Base-by-base conservation (phyloP, 2,329 filamentous ascomycete genomes). In the Cladosporium sp. region DNA sequence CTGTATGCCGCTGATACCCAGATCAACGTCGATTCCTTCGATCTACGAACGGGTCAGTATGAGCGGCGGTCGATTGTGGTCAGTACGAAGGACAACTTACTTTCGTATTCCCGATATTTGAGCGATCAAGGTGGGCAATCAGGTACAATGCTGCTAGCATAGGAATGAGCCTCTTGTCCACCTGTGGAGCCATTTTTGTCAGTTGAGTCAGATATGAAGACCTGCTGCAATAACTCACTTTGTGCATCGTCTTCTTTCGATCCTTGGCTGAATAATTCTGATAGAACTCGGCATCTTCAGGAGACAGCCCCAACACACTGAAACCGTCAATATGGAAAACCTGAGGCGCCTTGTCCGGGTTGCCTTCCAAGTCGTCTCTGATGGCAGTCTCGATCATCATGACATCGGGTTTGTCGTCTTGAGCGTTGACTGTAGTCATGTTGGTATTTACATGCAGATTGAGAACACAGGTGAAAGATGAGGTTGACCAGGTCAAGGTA, bases 331-430 rank as follows among this genome's bases (percentile, higher is more conserved):
- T 31, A 18, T 61, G 58, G 14, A 49, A 29, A 16, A 61, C 40
- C 11, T 50, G 37, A 16, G 37, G 58, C 5, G 37, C 37, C n/a
- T 61, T 46, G 26, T 21, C 37, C 2, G 37, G 23, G 37, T 50
- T 50, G n/a, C 46, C 58, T 29, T 61, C 40, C 12, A 46, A n/a
- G 40, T 61, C 37, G 8, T 49, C 58, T 26, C 33, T 35, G 14
- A 61, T 49, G 58, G 37, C 33, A 29, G 26, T 31, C 40, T 61
- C 58, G 14, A 61, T 31, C 44, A 31, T 46, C 28, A 61, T 35
- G 26, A 49, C 44, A 35, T 61, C 58, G 33, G 58, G 58, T 81
- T 86, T 12, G 74, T 86, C 50, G 87, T 85, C 14, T 84, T 85
- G n/a, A 82, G 86, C 69, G 31, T 57, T 57, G 28, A 21, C 14